Conservation (phyloP, 805 yeast species). For the Pichia sporocuriosa region DNA sequence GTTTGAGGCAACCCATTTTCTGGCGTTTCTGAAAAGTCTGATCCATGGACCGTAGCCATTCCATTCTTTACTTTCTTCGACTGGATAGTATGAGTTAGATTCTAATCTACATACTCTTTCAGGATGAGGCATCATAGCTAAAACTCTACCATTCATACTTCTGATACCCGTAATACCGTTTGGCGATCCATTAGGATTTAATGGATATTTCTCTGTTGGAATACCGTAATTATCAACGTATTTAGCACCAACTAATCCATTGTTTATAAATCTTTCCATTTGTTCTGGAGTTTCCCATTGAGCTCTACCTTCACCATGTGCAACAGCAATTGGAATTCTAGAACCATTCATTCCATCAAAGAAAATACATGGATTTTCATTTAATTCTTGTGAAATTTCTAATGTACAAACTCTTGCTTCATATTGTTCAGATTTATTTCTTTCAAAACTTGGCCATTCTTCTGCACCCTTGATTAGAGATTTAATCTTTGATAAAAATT, state of each 20-base stretch:
- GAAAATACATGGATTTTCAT: constrained; percentile 54
- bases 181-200: constrained; percentile 94
- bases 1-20: constrained; percentile 71
- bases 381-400: constrained; percentile 50
- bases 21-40: constrained; percentile 82
- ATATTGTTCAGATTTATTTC: constrained; percentile 87
- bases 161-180: constrained; percentile 88
- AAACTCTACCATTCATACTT: constrained; percentile 86
- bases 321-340: constrained; percentile 90
- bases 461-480: constrained; percentile 88
- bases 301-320: constrained; percentile 98
- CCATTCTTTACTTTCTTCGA: constrained; percentile 53
- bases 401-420: constrained; percentile 93
- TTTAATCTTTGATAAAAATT: constrained; percentile 82
- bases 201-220: constrained; percentile 77
- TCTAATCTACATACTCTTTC: constrained; percentile 88
- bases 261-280: constrained; percentile 41
- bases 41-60: constrained; percentile 93
- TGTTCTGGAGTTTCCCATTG: constrained; percentile 45
- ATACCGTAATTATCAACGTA: constrained; percentile 90
- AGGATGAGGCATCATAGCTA: constrained; percentile 99
- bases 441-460: constrained; percentile 93
- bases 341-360: constrained; percentile 91
- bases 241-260: constrained; percentile 59
- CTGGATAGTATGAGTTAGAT: constrained; percentile 87